Evolutionary conservation across 73 alveolate genomes (phyloP).

Genomic region (Paraurostyla sp.): DNA sequence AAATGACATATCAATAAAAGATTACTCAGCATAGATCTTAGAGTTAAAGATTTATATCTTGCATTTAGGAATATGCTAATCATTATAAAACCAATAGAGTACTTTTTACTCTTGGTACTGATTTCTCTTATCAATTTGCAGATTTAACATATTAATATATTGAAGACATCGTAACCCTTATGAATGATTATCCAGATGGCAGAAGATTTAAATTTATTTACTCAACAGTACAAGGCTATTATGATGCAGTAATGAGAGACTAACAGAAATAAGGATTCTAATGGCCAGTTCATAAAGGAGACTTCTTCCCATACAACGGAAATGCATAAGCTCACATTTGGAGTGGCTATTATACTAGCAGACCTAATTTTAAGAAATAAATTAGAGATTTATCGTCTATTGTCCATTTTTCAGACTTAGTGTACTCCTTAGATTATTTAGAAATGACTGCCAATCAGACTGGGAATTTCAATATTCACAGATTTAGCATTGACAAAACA

Average conservation of each 20-base stretch:
- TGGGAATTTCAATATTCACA: background rate
- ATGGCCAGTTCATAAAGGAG: constrained; percentile 70
- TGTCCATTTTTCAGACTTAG: background rate
- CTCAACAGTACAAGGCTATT: constrained; percentile 71
- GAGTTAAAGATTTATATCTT: constrained; percentile 5
- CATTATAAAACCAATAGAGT: constrained; percentile 75
- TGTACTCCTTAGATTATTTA: background rate
- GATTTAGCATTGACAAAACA: background rate
- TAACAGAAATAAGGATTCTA: constrained; percentile 21
- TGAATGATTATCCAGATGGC: constrained; percentile 59
- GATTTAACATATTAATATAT: constrained; percentile 60
- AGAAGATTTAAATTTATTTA: constrained; percentile 58
- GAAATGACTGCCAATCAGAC: background rate
- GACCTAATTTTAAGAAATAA: constrained; percentile 83
- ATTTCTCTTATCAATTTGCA: constrained; percentile 76
- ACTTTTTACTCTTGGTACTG: constrained; percentile 83
- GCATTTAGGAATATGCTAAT: constrained; percentile 30
- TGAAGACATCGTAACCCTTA: constrained; percentile 63
- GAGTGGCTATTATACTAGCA: constrained; percentile 90
- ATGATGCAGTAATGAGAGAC: constrained; percentile 31
- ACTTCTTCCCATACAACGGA: constrained; percentile 78
- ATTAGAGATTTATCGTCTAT: constrained; percentile 62
- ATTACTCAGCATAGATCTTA: constrained; percentile 63
- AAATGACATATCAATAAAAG: constrained; percentile 35
- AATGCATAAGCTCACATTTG: constrained; percentile 77